These are phyloP conservation scores for Macrolepiota dolichaula DNA, from an alignment of 768 basidiomycete species.

Conservation along the genomic window DNA sequence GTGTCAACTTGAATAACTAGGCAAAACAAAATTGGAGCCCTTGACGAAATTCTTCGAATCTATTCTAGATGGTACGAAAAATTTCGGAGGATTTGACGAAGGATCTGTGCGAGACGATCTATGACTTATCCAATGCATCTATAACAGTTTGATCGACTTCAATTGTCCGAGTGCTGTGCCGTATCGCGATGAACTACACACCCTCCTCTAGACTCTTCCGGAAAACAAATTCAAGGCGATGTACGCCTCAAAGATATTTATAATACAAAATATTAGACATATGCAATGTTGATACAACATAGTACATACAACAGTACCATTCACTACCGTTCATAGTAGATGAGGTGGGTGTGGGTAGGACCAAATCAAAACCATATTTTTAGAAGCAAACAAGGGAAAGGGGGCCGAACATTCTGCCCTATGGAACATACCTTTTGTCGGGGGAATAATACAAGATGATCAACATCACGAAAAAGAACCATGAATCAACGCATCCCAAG, in stretches of 20 bases:
- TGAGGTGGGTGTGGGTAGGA: background rate
- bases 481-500: slow-evolving; percentile 68
- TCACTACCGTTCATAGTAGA: background rate
- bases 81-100: slow-evolving; percentile 30
- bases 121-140: slow-evolving; percentile 6
- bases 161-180: background rate
- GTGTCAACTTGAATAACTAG: slow-evolving; percentile 28
- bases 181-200: too few species aligned
- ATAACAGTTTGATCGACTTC: background rate
- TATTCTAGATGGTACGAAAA: slow-evolving; percentile 63
- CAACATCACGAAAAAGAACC: slow-evolving; percentile 54
- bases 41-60: slow-evolving; percentile 73
- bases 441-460: background rate
- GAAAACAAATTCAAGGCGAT: too few species aligned
- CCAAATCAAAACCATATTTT: background rate
- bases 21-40: slow-evolving; percentile 69
- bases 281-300: slow-evolving; percentile 12
- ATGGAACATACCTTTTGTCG: background rate
- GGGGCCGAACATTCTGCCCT: background rate
- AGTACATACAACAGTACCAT: slow-evolving; percentile 5
- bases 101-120: slow-evolving; percentile 13
- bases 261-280: slow-evolving; percentile 7
- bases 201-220: too few species aligned
- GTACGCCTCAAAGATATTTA: background rate
- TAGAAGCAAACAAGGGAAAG: background rate